Evolutionary conservation across 1,139 yeast genomes (phyloP).

Genomic region (Nakaseomyces bracarensis): DNA sequence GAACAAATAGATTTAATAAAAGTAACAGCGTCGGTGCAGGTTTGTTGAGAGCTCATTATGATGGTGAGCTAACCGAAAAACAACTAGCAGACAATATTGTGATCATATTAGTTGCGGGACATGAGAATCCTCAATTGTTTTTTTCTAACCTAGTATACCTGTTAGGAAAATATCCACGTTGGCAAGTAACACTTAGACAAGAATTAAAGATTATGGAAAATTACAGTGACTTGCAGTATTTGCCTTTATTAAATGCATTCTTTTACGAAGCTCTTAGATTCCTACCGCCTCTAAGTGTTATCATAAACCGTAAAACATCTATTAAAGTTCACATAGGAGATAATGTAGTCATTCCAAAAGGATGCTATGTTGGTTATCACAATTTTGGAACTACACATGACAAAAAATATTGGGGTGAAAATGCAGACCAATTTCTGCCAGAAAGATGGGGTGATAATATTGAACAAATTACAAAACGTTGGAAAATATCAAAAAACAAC

Average conservation of each 20-base stretch:
- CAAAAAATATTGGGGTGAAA: slow-evolving; percentile 41
- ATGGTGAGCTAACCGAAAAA: slow-evolving; percentile 36
- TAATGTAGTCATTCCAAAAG: slow-evolving; percentile 43
- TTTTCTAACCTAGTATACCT: slow-evolving; percentile 43
- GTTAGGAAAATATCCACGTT: slow-evolving; percentile 36
- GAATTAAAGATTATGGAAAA: slow-evolving; percentile 22
- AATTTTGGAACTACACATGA: slow-evolving; percentile 51
- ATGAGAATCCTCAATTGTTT: slow-evolving; percentile 53
- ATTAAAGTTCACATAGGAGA: slow-evolving; percentile 36
- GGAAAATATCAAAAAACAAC: slow-evolving; percentile 39
- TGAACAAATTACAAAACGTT: slow-evolving; percentile 36
- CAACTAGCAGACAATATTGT: slow-evolving; percentile 52
- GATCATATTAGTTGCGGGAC: slow-evolving; percentile 52
- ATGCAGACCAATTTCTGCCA: slow-evolving; percentile 44
- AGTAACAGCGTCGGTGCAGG: slow-evolving; percentile 30
- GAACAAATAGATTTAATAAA: slow-evolving; percentile 32
- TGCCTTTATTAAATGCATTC: slow-evolving; percentile 33
- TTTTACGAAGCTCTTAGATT: slow-evolving; percentile 46
- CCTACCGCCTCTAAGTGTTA: slow-evolving; percentile 53
- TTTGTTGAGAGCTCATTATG: slow-evolving; percentile 36
- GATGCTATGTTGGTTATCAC: slow-evolving; percentile 50
- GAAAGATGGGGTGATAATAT: slow-evolving; percentile 47
- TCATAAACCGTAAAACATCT: slow-evolving; percentile 45
- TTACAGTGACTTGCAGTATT: slow-evolving; percentile 18
- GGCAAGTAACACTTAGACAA: slow-evolving; percentile 36